Conservation (phyloP, 139 green algal genomes). For the Tetradesmus obliquus region DNA sequence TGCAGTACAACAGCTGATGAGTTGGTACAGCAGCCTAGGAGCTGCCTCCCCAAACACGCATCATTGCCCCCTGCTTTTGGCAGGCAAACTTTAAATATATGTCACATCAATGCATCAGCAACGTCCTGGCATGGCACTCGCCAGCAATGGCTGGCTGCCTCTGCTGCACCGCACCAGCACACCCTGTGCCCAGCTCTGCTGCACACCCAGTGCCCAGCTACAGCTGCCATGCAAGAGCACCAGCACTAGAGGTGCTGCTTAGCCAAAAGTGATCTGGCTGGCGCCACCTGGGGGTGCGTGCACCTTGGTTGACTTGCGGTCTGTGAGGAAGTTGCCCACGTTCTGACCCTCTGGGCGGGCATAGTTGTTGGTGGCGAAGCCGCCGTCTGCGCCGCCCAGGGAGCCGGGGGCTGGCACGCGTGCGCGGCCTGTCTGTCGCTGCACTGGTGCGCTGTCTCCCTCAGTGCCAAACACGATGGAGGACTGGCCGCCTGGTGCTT, state of each 20-base stretch:
- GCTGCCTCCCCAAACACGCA: background rate
- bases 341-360: conserved; percentile 72
- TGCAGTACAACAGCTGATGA: background rate
- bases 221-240: background rate
- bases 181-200: background rate
- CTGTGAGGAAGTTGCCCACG: conserved; percentile 91
- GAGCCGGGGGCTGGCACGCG: background rate
- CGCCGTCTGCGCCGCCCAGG: background rate
- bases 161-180: background rate
- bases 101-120: background rate
- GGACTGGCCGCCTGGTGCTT: conserved; percentile 78
- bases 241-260: background rate
- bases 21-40: background rate
- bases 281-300: conserved; percentile 82
- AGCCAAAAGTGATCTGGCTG: conserved; percentile 77
- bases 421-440: background rate
- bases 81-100: background rate
- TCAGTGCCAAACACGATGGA: conserved; percentile 75
- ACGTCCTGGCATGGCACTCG: background rate
- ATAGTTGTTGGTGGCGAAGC: conserved; percentile 81
- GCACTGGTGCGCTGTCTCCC: background rate
- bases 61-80: background rate
- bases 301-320: conserved; percentile 66
- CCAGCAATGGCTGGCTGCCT: background rate
- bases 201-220: background rate